Conservation (phyloP, 257 asterid species). For the Euphrasia confusa region DNA sequence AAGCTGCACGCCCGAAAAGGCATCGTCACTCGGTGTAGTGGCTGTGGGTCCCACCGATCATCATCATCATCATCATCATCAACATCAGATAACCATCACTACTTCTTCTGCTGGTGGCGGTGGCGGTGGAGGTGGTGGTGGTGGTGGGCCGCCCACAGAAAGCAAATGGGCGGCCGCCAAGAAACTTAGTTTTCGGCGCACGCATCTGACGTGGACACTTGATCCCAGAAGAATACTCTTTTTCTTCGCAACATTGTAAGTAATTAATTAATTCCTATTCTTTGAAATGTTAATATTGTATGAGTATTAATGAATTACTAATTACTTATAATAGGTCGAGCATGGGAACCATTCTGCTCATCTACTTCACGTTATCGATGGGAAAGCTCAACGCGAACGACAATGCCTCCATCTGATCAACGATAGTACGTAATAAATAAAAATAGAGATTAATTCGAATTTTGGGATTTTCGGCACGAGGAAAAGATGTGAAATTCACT, state of each 20-base stretch:
- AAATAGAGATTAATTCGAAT: no score
- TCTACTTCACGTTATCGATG: conserved; percentile 35
- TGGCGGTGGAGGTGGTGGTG: conserved; percentile 3
- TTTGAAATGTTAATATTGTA: no score
- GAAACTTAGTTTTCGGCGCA: conserved; percentile 37
- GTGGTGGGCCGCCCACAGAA: conserved; percentile 13
- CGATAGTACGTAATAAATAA: no score
- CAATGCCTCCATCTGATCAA: no score
- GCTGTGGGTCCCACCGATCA: no score
- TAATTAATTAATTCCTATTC: neutral
- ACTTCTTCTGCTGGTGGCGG: neutral
- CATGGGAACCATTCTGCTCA: conserved; percentile 37
- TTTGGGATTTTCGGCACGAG: no score
- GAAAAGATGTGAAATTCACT: no score
- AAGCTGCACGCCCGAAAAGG: no score
- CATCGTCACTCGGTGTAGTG: no score
- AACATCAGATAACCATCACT: conserved; percentile 54
- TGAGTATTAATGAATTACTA: no score
- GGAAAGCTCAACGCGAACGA: no score
- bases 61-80: conserved; percentile 46
- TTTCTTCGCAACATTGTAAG: conserved; percentile 64
- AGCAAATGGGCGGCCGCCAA: conserved; percentile 30
- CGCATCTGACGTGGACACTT: conserved; percentile 31
- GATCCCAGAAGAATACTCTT: conserved; percentile 58
- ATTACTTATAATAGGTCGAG: conserved; percentile 32